A percentile compares a stretch with the other conserved stretches of the same genome.
These are phyloP conservation scores for apple (Malus domestica) DNA, from an alignment of 306 rosid genomes.

Conservation along the genomic window DNA sequence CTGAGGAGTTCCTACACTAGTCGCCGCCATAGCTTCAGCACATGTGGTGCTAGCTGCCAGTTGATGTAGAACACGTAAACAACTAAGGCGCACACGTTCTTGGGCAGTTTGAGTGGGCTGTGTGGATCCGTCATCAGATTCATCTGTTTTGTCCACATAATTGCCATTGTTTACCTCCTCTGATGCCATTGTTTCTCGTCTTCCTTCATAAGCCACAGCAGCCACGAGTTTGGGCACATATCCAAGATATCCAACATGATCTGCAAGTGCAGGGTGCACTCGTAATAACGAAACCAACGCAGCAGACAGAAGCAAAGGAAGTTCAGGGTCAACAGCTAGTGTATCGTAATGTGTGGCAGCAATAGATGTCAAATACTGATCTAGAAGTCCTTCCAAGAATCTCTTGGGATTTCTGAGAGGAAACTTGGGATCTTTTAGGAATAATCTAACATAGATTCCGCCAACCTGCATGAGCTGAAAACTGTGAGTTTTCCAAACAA, in stretches of 20 bases:
- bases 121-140: conserved; percentile 45
- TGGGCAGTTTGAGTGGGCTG: conserved; percentile 84
- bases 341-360: conserved; percentile 90
- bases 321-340: conserved; percentile 78
- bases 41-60: conserved; percentile 96
- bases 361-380: conserved; percentile 89
- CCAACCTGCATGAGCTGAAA: conserved; percentile 70
- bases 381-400: conserved; percentile 94
- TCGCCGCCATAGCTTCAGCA: conserved; percentile 99
- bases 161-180: conserved; percentile 56
- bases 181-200: conserved; percentile 92
- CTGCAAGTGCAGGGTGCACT: conserved; percentile 96
- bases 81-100: conserved; percentile 96
- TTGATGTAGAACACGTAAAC: conserved; percentile 96
- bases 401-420: conserved; percentile 98
- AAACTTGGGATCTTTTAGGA: conserved; percentile 95
- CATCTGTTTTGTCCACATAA: conserved; percentile 37
- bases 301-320: conserved; percentile 94
- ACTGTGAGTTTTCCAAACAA: conserved; percentile 19
- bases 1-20: conserved; percentile 98
- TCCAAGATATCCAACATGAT: conserved; percentile 99
- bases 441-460: conserved; percentile 89
- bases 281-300: conserved; percentile 91
- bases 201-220: conserved; percentile 93
- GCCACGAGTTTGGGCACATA: conserved; percentile 96